phyloP scores from a whole-genome alignment of 2,329 filamentous ascomycete species.

The Penicillium polonicum region DNA sequence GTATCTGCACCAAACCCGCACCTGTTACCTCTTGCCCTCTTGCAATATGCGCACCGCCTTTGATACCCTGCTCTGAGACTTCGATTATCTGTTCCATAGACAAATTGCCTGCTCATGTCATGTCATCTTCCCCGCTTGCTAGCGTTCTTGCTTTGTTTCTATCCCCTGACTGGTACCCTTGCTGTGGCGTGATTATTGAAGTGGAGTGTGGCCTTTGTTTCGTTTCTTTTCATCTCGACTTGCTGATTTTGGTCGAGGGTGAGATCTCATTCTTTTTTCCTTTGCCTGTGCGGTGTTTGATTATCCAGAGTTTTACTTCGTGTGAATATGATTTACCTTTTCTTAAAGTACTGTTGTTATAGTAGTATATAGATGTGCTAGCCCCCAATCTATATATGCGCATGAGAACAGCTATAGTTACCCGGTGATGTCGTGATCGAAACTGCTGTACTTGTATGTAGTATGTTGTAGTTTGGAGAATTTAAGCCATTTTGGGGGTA shows the following conservation, averaged over 20 bases:
- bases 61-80: constrained; percentile 10
- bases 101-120: constrained; percentile 18
- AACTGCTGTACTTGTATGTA: background rate
- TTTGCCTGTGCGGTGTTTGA: constrained; percentile 14
- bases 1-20: background rate
- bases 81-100: constrained; percentile 23
- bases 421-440: background rate
- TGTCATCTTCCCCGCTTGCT: constrained; percentile 8
- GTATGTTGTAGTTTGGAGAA: background rate
- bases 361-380: background rate
- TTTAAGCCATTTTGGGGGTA: background rate
- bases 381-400: background rate
- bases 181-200: constrained; percentile 1
- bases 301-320: constrained; percentile 18
- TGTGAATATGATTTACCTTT: constrained; percentile 24
- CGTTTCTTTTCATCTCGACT: background rate
- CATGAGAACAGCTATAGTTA: background rate
- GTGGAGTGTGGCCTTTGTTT: background rate
- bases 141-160: constrained; percentile 11
- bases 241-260: background rate
- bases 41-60: constrained; percentile 1
- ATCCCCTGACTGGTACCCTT: background rate
- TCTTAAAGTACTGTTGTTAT: background rate
- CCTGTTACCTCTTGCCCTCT: background rate
- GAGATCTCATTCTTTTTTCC: background rate